Evolutionary conservation across 2,329 filamentous ascomycete species (phyloP).

Genomic region (Thielaviopsis ethacetica): DNA sequence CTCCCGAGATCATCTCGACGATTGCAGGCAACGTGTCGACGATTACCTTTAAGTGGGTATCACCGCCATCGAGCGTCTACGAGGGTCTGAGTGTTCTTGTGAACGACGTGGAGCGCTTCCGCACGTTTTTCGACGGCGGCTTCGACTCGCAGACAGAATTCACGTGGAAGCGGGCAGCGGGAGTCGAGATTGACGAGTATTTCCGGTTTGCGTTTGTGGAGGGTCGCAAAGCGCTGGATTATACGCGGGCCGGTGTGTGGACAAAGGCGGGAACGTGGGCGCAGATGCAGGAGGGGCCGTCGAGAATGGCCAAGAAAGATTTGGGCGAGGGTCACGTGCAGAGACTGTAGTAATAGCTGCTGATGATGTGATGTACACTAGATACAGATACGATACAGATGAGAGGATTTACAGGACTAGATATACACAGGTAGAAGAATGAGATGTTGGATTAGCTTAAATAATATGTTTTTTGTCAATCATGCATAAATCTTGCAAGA

Average conservation of each 20-base stretch:
- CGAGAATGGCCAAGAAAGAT: constrained; percentile 21
- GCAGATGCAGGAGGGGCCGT: constrained; percentile 46
- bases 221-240: constrained; percentile 49
- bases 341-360: background rate
- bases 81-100: constrained; percentile 68
- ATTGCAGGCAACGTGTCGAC: constrained; percentile 30
- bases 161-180: constrained; percentile 39
- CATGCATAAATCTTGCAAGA: too few species aligned
- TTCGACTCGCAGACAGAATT: constrained; percentile 30
- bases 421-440: too few species aligned
- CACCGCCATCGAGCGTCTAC: constrained; percentile 31
- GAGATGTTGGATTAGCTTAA: too few species aligned
- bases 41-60: constrained; percentile 44
- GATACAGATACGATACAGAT: too few species aligned
- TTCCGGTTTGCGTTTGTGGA: constrained; percentile 63
- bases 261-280: constrained; percentile 45
- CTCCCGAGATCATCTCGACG: constrained; percentile 24
- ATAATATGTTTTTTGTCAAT: too few species aligned
- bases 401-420: too few species aligned
- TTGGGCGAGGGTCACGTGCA: constrained; percentile 10
- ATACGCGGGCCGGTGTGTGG: constrained; percentile 63
- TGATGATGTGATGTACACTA: background rate
- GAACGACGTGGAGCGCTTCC: constrained; percentile 70
- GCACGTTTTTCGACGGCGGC: constrained; percentile 49
- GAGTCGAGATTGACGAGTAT: constrained; percentile 43